Conservation (phyloP, 306 rosid genomes). For the Prunus davidiana region DNA sequence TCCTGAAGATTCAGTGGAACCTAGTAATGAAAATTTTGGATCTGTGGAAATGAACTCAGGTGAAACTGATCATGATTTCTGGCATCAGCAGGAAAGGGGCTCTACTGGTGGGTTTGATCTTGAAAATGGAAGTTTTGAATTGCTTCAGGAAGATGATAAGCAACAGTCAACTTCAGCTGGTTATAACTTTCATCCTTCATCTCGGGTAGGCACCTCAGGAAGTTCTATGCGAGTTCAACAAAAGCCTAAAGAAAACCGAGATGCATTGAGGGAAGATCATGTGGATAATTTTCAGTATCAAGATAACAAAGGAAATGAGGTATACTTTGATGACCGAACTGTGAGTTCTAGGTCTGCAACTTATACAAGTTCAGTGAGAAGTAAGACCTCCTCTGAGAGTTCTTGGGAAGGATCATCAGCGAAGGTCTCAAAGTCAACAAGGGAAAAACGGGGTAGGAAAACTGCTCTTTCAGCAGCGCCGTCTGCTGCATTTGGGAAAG, state of each 20-base stretch:
- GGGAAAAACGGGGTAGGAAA: constrained; percentile 71
- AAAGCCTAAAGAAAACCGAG: constrained; percentile 62
- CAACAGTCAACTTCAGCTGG: constrained; percentile 78
- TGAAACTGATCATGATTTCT: constrained; percentile 68
- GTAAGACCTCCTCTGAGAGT: constrained; percentile 78
- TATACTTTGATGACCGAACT: constrained; percentile 60
- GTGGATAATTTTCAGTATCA: constrained; percentile 61
- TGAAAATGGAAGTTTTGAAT: constrained; percentile 71
- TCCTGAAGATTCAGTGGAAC: constrained; percentile 56
- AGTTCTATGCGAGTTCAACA: constrained; percentile 45
- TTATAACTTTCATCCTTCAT: constrained; percentile 45
- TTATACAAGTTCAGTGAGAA: constrained; percentile 51
- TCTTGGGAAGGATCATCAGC: constrained; percentile 86
- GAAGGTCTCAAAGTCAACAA: constrained; percentile 69
- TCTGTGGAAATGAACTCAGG: constrained; percentile 48
- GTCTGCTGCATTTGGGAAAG: constrained; percentile 52
- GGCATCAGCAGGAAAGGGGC: constrained; percentile 88
- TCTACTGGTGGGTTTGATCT: constrained; percentile 63
- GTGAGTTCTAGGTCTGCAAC: constrained; percentile 51
- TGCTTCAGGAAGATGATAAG: constrained; percentile 63
- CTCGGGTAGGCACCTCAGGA: constrained; percentile 45
- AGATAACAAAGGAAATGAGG: constrained; percentile 64
- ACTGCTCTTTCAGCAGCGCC: constrained; percentile 34
- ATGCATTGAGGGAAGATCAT: constrained; percentile 45
- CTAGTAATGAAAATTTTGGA: constrained; percentile 57